These are phyloP conservation scores for Abrus pulchellus DNA, from an alignment of 306 rosid species.

Conservation along the genomic window DNA sequence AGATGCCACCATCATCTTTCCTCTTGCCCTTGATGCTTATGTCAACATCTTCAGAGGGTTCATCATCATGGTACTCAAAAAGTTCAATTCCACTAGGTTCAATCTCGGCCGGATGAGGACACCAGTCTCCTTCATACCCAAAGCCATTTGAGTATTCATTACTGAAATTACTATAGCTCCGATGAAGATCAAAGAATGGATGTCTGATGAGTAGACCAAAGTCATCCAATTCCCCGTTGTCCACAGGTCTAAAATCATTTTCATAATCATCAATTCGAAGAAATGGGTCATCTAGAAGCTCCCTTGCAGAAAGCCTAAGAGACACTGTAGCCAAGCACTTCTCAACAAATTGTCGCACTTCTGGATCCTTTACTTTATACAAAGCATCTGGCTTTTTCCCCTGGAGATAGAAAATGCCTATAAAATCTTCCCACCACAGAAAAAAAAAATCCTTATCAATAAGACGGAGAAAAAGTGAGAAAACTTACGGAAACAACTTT, in stretches of 20 bases:
- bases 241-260: conserved; percentile 58
- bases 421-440: conserved; percentile 46
- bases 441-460: background rate
- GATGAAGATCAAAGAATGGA: conserved; percentile 64
- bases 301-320: conserved; percentile 82
- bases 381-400: conserved; percentile 91
- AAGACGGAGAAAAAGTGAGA: conserved; percentile 34
- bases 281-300: conserved; percentile 88
- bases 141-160: conserved; percentile 62
- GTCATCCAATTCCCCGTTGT: conserved; percentile 58
- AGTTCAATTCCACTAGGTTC: conserved; percentile 83
- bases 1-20: conserved; percentile 76
- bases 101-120: conserved; percentile 59
- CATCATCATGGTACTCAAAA: conserved; percentile 77
- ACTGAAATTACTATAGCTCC: conserved; percentile 59
- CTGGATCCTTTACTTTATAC: conserved; percentile 89
- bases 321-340: conserved; percentile 93
- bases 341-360: conserved; percentile 85
- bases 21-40: conserved; percentile 85
- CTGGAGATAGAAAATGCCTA: conserved; percentile 59
- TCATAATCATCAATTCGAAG: conserved; percentile 72
- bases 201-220: conserved; percentile 58
- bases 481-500: conserved; percentile 91
- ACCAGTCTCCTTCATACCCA: conserved; percentile 70
- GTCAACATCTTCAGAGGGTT: conserved; percentile 72